Conservation (phyloP, 768 basidiomycete species). For the Sarcomyxa edulis region DNA sequence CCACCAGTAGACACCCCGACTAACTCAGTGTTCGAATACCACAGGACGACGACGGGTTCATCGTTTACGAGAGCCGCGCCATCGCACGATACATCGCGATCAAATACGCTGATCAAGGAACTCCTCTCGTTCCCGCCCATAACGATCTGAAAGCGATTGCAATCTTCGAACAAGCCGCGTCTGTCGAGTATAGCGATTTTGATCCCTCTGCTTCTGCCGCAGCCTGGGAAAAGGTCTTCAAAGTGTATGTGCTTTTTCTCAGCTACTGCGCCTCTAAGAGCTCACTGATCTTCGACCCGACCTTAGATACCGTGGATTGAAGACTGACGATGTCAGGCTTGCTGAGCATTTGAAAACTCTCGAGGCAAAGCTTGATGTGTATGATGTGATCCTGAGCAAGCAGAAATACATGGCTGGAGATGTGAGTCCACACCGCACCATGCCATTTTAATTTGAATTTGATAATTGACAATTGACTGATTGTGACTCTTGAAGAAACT, state of each 20-base stretch:
- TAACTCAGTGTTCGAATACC: no score
- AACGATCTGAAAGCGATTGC: slow-evolving; percentile 28
- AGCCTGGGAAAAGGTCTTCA: slow-evolving; percentile 44
- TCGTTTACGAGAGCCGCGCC: slow-evolving; percentile 60
- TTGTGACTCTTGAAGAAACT: slow-evolving; percentile 20
- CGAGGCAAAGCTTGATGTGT: slow-evolving; percentile 41
- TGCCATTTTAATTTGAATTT: slow-evolving; percentile 3
- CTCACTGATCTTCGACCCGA: neutral
- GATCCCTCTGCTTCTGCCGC: slow-evolving; percentile 38
- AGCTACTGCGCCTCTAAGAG: neutral
- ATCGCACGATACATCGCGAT: slow-evolving; percentile 54
- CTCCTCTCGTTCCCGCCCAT: slow-evolving; percentile 39
- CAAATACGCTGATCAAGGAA: slow-evolving; percentile 50
- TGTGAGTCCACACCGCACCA: slow-evolving; percentile 25
- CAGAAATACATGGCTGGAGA: slow-evolving; percentile 54
- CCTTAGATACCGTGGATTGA: slow-evolving; percentile 14
- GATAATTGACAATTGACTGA: neutral
- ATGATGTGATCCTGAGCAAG: slow-evolving; percentile 52
- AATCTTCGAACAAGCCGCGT: slow-evolving; percentile 47
- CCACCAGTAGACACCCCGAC: neutral
- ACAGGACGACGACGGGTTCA: slow-evolving; percentile 58
- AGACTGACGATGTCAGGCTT: slow-evolving; percentile 25
- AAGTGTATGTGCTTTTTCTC: slow-evolving; percentile 30
- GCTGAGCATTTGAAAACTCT: slow-evolving; percentile 21
- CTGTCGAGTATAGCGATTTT: slow-evolving; percentile 50